A percentile compares a stretch with the other conserved stretches of the same genome.
Evolutionary conservation across 306 rosid species (phyloP).

Genomic region (Prunus dulcis): DNA sequence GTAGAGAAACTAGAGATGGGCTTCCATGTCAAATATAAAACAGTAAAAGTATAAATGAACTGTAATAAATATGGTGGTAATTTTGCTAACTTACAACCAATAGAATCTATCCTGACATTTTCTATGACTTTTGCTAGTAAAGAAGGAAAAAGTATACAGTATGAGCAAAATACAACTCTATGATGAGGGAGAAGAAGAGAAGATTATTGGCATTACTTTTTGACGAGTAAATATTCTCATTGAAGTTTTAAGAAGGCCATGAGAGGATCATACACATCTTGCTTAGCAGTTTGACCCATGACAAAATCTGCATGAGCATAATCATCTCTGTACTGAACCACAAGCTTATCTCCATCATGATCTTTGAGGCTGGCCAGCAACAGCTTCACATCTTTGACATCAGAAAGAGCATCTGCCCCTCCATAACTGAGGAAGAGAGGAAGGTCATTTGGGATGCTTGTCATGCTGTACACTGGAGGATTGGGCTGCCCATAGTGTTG

Average conservation of each 20-base stretch:
- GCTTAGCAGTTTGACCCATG: slow-evolving; percentile 34
- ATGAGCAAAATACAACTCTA: background rate
- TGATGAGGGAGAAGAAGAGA: background rate
- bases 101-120: too few species aligned
- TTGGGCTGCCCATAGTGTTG: slow-evolving; percentile 26
- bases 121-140: background rate
- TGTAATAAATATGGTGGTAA: background rate
- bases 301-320: slow-evolving; percentile 38
- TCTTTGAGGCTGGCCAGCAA: slow-evolving; percentile 23
- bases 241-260: slow-evolving; percentile 31
- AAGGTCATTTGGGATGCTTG: slow-evolving; percentile 25
- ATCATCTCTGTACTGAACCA: slow-evolving; percentile 30
- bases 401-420: slow-evolving; percentile 36
- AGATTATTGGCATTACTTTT: background rate
- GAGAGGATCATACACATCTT: slow-evolving; percentile 40
- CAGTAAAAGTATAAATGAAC: background rate
- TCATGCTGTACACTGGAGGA: slow-evolving; percentile 29
- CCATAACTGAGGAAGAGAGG: slow-evolving; percentile 38
- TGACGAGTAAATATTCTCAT: slow-evolving; percentile 1
- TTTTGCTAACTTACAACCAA: background rate
- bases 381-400: slow-evolving; percentile 25
- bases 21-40: background rate
- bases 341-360: slow-evolving; percentile 35
- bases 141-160: background rate
- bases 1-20: background rate